A percentile compares a stretch with the other conserved stretches of the same genome.
Evolutionary conservation across 2,329 filamentous ascomycete genomes (phyloP).

Genomic region (Fusarium sororula): DNA sequence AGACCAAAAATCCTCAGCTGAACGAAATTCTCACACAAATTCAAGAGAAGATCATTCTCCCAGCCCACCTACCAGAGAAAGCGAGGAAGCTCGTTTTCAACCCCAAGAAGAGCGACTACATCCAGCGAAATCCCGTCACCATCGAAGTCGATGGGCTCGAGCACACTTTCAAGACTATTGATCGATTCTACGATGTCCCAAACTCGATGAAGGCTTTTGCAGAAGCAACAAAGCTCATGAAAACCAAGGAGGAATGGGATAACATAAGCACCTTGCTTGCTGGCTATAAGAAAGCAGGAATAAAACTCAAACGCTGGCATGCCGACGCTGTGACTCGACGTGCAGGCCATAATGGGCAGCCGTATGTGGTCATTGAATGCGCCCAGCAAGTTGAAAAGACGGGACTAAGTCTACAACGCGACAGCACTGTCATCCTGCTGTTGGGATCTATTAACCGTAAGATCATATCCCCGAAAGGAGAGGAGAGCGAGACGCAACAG

Average conservation of each 20-base stretch:
- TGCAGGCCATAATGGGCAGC: slow-evolving; percentile 52
- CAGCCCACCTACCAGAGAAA: slow-evolving; percentile 62
- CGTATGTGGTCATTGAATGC: slow-evolving; percentile 60
- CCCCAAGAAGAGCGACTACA: slow-evolving; percentile 54
- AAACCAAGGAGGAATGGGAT: slow-evolving; percentile 58
- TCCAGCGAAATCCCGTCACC: slow-evolving; percentile 64
- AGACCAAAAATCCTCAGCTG: slow-evolving; percentile 63
- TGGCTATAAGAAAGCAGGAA: slow-evolving; percentile 56
- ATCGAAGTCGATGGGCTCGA: slow-evolving; percentile 68
- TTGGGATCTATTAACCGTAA: slow-evolving; percentile 46
- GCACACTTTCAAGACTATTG: slow-evolving; percentile 59
- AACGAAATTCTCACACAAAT: slow-evolving; percentile 62
- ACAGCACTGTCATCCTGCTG: slow-evolving; percentile 50
- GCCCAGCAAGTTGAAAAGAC: slow-evolving; percentile 58
- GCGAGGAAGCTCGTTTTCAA: slow-evolving; percentile 65
- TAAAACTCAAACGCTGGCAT: slow-evolving; percentile 48
- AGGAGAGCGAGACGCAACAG: slow-evolving; percentile 48
- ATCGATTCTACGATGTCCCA: slow-evolving; percentile 55
- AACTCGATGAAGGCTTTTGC: slow-evolving; percentile 52
- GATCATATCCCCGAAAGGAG: slow-evolving; percentile 46
- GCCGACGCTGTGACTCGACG: slow-evolving; percentile 54
- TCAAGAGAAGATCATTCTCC: slow-evolving; percentile 68
- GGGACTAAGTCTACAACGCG: slow-evolving; percentile 53
- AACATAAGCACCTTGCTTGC: slow-evolving; percentile 63
- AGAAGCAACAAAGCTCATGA: slow-evolving; percentile 56